Percentiles rank a stretch among this genome's conserved stretches.
phyloP scores from a whole-genome alignment of 805 yeast species.

The Zygosaccharomyces rouxii region DNA sequence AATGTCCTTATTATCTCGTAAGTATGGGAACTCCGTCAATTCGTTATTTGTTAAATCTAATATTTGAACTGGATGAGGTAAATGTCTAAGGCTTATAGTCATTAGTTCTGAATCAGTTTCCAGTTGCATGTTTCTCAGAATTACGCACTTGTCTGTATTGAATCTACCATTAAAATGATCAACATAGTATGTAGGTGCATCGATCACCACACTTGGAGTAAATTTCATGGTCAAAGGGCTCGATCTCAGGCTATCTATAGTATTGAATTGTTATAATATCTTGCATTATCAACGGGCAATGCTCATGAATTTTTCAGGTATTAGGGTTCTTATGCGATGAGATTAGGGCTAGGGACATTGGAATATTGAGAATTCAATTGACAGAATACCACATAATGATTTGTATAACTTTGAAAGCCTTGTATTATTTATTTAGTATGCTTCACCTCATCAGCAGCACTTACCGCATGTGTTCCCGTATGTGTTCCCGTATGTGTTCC shows the following conservation, averaged over 20 bases:
- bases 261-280: neutral
- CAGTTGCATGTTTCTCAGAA: constrained; percentile 35
- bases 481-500: too few species aligned
- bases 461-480: too few species aligned
- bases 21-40: constrained; percentile 53
- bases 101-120: constrained; percentile 41
- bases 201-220: constrained; percentile 45
- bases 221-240: constrained; percentile 43
- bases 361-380: neutral
- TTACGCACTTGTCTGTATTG: constrained; percentile 27
- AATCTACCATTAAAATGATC: constrained; percentile 37
- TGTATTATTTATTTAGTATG: too few species aligned
- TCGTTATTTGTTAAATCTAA: constrained; percentile 77
- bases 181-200: constrained; percentile 46
- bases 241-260: neutral
- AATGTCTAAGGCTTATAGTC: constrained; percentile 39
- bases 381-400: too few species aligned
- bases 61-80: constrained; percentile 45
- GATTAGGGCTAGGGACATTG: neutral
- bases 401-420: too few species aligned
- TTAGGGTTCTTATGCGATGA: neutral
- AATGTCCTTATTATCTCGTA: constrained; percentile 37
- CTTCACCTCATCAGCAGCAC: too few species aligned
- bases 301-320: neutral
- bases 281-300: neutral